A percentile compares a stretch with the other conserved stretches of the same genome.
These are phyloP conservation scores for Sarocladiaceae sp. DNA, from an alignment of 2,329 filamentous ascomycete genomes.

Conservation along the genomic window DNA sequence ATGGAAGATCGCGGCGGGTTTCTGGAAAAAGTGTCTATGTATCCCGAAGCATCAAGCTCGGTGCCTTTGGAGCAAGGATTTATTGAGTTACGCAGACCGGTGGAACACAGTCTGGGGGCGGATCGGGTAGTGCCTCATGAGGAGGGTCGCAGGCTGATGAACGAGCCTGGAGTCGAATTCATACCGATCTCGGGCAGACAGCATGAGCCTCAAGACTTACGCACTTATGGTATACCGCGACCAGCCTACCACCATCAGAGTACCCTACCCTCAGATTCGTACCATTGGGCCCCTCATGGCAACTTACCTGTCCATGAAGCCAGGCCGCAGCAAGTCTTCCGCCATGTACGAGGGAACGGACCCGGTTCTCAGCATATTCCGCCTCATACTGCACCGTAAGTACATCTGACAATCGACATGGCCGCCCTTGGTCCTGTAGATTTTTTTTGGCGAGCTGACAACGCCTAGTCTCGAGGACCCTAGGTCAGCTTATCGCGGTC, in stretches of 20 bases:
- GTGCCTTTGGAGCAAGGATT: neutral
- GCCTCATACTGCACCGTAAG: neutral
- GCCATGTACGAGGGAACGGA: neutral
- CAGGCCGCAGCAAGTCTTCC: neutral
- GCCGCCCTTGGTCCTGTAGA: neutral
- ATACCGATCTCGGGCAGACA: conserved; percentile 2
- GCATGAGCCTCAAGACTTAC: neutral
- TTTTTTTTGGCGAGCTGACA: neutral
- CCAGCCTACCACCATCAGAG: neutral
- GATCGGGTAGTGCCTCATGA: conserved; percentile 12
- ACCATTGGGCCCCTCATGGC: neutral
- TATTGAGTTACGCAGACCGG: neutral
- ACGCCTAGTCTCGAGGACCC: neutral
- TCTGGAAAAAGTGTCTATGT: conserved; percentile 25
- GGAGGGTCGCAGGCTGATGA: conserved; percentile 13
- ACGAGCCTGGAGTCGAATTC: conserved; percentile 11
- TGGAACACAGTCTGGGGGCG: neutral
- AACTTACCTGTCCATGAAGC: neutral
- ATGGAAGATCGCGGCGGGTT: conserved; percentile 37
- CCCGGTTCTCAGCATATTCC: neutral
- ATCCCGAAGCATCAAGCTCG: neutral
- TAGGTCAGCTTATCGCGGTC: neutral
- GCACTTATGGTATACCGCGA: neutral
- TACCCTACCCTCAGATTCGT: neutral
- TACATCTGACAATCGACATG: neutral